phyloP scores from a whole-genome alignment of 228 moss, liverwort and hornwort genomes.

The Sphagnum magellanicum region DNA sequence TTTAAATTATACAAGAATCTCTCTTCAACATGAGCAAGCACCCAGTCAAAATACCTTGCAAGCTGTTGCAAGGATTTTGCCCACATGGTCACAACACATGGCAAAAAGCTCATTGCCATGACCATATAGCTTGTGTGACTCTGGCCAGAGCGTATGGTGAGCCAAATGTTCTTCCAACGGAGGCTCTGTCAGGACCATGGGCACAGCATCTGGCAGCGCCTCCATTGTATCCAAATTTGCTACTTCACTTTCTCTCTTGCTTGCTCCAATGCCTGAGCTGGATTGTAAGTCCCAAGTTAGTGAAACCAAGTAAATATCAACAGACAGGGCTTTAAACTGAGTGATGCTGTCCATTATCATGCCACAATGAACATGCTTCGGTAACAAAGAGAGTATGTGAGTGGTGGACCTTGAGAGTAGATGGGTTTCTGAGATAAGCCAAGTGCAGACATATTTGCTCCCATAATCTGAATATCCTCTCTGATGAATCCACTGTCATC shows the following conservation, averaged over 20 bases:
- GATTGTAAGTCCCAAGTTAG: no score
- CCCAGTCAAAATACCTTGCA: constrained; percentile 62
- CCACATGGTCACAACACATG: constrained; percentile 76
- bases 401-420: constrained; percentile 53
- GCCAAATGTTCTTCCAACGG: constrained; percentile 93
- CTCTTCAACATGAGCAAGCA: neutral
- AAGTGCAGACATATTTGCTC: constrained; percentile 98
- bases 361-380: neutral
- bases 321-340: neutral
- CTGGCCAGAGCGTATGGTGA: constrained; percentile 96
- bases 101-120: constrained; percentile 95
- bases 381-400: neutral
- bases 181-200: constrained; percentile 69
- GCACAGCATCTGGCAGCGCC: constrained; percentile 71
- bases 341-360: neutral
- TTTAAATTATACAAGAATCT: neutral
- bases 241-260: constrained; percentile 23
- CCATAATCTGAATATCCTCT: constrained; percentile 77
- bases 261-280: constrained; percentile 27
- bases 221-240: constrained; percentile 58
- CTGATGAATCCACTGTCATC: constrained; percentile 55
- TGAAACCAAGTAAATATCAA: no score
- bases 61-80: constrained; percentile 76
- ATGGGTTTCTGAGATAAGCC: constrained; percentile 98
- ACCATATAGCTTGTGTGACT: constrained; percentile 88